Evolutionary conservation across 352 stramenopile species (phyloP).

Genomic region (Globisporangium camurandrum): DNA sequence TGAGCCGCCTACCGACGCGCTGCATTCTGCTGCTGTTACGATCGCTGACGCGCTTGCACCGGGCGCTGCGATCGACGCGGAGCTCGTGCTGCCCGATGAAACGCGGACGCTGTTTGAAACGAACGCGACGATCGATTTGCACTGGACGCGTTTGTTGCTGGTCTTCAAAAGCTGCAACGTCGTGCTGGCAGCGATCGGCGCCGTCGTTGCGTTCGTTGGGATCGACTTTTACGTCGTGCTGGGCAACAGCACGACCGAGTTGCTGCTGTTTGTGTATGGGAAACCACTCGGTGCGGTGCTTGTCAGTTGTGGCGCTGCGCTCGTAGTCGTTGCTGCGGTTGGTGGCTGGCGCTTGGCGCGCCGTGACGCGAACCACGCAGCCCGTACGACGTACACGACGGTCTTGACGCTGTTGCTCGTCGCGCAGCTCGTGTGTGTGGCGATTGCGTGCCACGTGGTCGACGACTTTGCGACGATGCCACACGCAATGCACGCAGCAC

Average conservation of each 20-base stretch:
- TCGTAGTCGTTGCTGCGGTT: conserved; percentile 17
- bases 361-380: conserved; percentile 19
- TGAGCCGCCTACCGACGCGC: neutral
- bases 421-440: conserved; percentile 24
- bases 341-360: conserved; percentile 21
- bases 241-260: conserved; percentile 39
- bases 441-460: conserved; percentile 28
- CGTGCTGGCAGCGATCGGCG: conserved; percentile 23
- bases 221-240: conserved; percentile 46
- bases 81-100: conserved; percentile 31
- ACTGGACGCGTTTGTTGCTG: conserved; percentile 26
- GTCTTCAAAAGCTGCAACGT: conserved; percentile 29
- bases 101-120: conserved; percentile 38
- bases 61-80: neutral
- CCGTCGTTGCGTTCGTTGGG: conserved; percentile 38
- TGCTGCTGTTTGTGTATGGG: conserved; percentile 43
- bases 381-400: conserved; percentile 24
- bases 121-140: conserved; percentile 16
- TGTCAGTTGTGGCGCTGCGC: conserved; percentile 14
- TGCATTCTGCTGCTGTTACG: neutral
- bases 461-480: conserved; percentile 31
- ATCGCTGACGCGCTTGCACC: conserved; percentile 7
- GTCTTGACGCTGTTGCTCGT: conserved; percentile 23
- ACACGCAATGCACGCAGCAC: conserved; percentile 11
- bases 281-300: conserved; percentile 25